Percentiles rank a stretch among this genome's conserved stretches.
These are phyloP conservation scores for Parsonsia alboflavescens DNA, from an alignment of 257 asterid species.

Conservation along the genomic window DNA sequence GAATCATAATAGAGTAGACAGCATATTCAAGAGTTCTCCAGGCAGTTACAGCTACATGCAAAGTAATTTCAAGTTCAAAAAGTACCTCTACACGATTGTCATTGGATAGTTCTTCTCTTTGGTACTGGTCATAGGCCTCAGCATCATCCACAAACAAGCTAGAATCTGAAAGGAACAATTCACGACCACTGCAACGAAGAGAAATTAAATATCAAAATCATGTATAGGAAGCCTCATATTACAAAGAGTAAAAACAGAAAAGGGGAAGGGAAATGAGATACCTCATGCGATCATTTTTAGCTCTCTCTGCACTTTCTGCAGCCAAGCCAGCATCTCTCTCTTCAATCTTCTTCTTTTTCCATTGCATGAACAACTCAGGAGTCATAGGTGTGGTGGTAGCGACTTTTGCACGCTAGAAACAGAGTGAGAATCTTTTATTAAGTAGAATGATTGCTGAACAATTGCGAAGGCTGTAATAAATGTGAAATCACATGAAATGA, in stretches of 20 bases:
- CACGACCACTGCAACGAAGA: conserved; percentile 67
- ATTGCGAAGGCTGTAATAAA: background rate
- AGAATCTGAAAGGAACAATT: conserved; percentile 74
- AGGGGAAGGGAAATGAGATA: conserved; percentile 12
- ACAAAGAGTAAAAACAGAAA: background rate
- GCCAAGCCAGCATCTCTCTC: conserved; percentile 84
- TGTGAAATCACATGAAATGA: background rate
- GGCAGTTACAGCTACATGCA: background rate
- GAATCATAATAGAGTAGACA: background rate
- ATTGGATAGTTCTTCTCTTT: conserved; percentile 48
- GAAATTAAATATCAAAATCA: conserved; percentile 21
- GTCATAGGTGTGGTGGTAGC: conserved; percentile 78
- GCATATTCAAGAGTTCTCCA: background rate
- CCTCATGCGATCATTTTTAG: conserved; percentile 99
- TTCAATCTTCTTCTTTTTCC: conserved; percentile 80
- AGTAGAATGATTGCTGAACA: background rate
- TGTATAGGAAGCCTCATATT: background rate
- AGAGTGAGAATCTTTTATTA: conserved; percentile 11
- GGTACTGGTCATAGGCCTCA: conserved; percentile 72
- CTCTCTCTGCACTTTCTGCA: conserved; percentile 85
- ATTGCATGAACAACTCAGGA: conserved; percentile 73
- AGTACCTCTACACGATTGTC: conserved; percentile 42
- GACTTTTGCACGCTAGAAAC: conserved; percentile 70
- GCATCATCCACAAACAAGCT: conserved; percentile 80
- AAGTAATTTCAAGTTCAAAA: background rate